Evolutionary conservation across 495 filamentous ascomycete species (phyloP).

Genomic region (Oleoguttula mirabilis): DNA sequence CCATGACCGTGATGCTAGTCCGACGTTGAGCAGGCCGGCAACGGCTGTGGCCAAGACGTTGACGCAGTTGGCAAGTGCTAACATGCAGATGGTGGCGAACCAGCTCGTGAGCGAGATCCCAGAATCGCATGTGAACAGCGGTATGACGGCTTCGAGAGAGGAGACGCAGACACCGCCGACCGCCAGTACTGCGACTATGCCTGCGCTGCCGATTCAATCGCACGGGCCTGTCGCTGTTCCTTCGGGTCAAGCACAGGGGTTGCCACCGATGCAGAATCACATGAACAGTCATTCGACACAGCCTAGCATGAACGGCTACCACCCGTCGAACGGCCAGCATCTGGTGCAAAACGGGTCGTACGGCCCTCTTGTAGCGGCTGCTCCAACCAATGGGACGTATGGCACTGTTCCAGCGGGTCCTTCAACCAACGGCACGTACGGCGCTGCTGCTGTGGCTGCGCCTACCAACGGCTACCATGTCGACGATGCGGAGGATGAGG

Average conservation of each 20-base stretch:
- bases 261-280: too few relatives aligned
- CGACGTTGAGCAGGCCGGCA: constrained; percentile 13
- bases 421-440: too few relatives aligned
- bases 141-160: background rate
- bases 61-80: constrained; percentile 13
- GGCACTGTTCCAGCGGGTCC: too few relatives aligned
- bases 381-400: too few relatives aligned
- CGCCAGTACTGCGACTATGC: background rate
- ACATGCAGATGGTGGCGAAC: background rate
- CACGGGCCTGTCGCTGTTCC: background rate
- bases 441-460: too few relatives aligned
- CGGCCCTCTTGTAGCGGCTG: too few relatives aligned
- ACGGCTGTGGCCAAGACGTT: constrained; percentile 21
- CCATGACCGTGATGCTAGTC: constrained; percentile 6
- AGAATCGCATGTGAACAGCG: background rate
- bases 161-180: background rate
- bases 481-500: constrained; percentile 17
- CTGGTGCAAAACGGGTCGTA: too few relatives aligned
- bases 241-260: too few relatives aligned
- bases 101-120: constrained; percentile 2
- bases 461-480: constrained; percentile 11
- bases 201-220: background rate
- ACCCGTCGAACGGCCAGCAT: too few relatives aligned
- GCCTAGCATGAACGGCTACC: too few relatives aligned
- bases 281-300: too few relatives aligned